Percentiles rank a stretch among this genome's conserved stretches.
These are phyloP conservation scores for Hymenoscyphus occultus DNA, from an alignment of 2,329 filamentous ascomycete species.

Conservation along the genomic window DNA sequence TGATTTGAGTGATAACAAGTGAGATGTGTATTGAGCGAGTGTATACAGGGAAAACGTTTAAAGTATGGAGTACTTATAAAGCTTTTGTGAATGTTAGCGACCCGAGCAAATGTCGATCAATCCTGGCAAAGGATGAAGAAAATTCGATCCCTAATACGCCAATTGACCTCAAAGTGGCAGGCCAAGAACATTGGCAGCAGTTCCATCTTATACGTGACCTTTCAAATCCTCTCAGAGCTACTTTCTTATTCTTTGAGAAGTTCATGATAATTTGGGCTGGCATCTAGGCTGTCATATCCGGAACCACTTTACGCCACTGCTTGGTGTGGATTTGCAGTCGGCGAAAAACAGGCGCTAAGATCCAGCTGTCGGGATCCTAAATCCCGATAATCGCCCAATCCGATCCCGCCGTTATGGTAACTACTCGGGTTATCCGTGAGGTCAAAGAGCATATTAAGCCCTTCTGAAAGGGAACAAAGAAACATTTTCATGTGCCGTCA, in stretches of 20 bases:
- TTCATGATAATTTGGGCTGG: background rate
- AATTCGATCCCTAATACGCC: background rate
- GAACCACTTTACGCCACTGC: background rate
- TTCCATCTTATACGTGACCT: background rate
- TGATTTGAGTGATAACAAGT: background rate
- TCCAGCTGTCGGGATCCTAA: background rate
- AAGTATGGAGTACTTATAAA: background rate
- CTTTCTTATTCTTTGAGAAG: background rate
- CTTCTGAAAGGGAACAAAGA: background rate
- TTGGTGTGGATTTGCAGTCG: background rate
- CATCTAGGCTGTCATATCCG: background rate
- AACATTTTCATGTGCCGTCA: background rate
- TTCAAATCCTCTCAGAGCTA: background rate
- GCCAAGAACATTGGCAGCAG: background rate
- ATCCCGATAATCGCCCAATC: background rate
- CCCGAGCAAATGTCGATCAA: background rate
- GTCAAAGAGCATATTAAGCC: background rate
- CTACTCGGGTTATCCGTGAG: background rate
- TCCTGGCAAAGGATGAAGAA: background rate
- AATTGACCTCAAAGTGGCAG: background rate
- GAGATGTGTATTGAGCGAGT: background rate
- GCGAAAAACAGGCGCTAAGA: background rate
- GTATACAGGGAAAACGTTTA: background rate
- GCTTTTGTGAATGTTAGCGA: background rate
- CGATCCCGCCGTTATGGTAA: background rate